These are phyloP conservation scores for Clavulina sp. DNA, from an alignment of 768 basidiomycete species.

Conservation along the genomic window DNA sequence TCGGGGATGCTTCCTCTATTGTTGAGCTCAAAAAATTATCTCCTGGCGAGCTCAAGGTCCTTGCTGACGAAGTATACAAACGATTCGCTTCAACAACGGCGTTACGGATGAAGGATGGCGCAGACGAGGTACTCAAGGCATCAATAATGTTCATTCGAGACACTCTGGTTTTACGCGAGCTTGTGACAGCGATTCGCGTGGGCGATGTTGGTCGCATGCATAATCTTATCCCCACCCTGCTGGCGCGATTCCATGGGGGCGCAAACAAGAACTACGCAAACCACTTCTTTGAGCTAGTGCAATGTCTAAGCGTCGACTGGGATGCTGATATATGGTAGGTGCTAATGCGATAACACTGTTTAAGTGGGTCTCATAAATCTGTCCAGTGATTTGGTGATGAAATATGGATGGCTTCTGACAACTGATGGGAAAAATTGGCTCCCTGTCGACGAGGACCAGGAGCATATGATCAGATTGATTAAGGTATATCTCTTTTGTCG, in stretches of 20 bases:
- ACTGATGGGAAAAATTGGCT: neutral
- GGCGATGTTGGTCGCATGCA: neutral
- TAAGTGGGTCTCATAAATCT: neutral
- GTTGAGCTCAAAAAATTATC: neutral
- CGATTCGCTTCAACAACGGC: neutral
- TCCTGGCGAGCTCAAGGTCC: neutral
- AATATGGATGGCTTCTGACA: neutral
- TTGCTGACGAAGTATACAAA: neutral
- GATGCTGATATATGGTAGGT: neutral
- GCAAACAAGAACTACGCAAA: neutral
- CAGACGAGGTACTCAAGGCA: neutral
- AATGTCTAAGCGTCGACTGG: neutral
- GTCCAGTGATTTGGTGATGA: neutral
- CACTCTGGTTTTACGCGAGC: neutral
- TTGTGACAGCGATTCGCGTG: neutral
- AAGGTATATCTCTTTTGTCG: neutral
- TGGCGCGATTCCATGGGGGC: neutral
- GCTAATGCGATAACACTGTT: neutral
- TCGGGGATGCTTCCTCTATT: neutral
- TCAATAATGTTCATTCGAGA: neutral
- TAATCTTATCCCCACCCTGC: neutral
- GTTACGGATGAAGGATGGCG: neutral
- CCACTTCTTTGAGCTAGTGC: neutral
- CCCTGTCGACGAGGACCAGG: neutral
- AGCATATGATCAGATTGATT: neutral